phyloP scores from a whole-genome alignment of 441 rosid species.

The Gossypium davidsonii region DNA sequence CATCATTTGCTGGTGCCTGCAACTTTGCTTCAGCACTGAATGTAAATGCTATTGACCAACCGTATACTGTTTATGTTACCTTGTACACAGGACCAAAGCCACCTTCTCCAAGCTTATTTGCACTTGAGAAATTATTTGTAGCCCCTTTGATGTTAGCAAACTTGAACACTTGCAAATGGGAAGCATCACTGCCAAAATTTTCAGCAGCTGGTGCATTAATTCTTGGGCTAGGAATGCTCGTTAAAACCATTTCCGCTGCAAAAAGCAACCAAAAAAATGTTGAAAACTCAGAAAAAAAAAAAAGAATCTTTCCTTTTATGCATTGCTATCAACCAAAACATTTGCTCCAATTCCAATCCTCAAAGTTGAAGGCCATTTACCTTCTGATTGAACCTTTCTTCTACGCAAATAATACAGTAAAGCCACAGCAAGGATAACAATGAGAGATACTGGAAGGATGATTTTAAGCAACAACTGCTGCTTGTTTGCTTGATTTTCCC shows the following conservation, averaged over 20 bases:
- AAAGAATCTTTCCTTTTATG: not conserved
- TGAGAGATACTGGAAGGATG: slow-evolving; percentile 17
- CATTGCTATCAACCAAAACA: not conserved
- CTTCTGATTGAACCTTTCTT: slow-evolving; percentile 5
- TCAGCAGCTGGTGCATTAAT: slow-evolving; percentile 5
- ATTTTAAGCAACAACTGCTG: slow-evolving; percentile 13
- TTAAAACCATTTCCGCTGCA: slow-evolving; percentile 11
- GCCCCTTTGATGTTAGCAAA: slow-evolving; percentile 21
- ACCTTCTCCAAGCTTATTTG: slow-evolving; percentile 31
- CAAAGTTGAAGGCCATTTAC: slow-evolving; percentile 8
- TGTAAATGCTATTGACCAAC: not conserved
- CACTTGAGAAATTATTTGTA: slow-evolving; percentile 26
- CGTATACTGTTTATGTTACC: slow-evolving; percentile 11
- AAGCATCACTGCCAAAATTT: slow-evolving; percentile 16
- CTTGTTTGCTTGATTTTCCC: slow-evolving; percentile 7
- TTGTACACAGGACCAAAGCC: slow-evolving; percentile 38
- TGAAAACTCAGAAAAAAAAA: not conserved
- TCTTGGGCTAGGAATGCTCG: not conserved
- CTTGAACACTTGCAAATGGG: slow-evolving; percentile 29
- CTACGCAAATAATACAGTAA: slow-evolving; percentile 10
- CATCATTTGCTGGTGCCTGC: not conserved
- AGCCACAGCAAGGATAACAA: slow-evolving; percentile 9
- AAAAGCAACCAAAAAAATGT: not conserved
- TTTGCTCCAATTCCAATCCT: not conserved
- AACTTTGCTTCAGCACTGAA: not conserved